phyloP scores from a whole-genome alignment of 176 grass and related monocot species.

The Juncus inflexus region DNA sequence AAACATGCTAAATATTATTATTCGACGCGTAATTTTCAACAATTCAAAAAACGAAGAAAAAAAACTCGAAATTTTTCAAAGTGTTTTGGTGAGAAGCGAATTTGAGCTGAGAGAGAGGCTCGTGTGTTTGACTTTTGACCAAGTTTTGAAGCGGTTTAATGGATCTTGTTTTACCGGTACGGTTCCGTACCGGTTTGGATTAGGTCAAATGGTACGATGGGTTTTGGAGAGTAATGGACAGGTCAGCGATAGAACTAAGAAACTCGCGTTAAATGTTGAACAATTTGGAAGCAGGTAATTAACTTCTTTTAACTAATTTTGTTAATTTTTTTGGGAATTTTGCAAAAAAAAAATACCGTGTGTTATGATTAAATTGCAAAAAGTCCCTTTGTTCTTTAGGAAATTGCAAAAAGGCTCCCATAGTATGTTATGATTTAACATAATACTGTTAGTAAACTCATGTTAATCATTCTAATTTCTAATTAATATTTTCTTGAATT shows the following conservation, averaged over 20 bases:
- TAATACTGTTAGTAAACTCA: background rate
- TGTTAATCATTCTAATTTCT: background rate
- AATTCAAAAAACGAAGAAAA: conserved; percentile 20
- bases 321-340: conserved; percentile 12
- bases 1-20: conserved; percentile 66
- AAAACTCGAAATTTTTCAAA: conserved; percentile 45
- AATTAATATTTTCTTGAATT: background rate
- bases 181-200: conserved; percentile 45
- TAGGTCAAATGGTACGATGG: conserved; percentile 72
- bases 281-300: conserved; percentile 48
- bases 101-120: conserved; percentile 56
- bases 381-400: background rate
- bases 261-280: conserved; percentile 45
- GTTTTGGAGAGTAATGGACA: conserved; percentile 32
- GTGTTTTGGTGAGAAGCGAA: conserved; percentile 61
- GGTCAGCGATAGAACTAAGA: conserved; percentile 35
- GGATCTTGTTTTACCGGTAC: conserved; percentile 20
- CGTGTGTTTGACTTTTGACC: conserved; percentile 51
- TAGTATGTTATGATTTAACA: background rate
- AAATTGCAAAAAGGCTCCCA: background rate
- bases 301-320: conserved; percentile 1
- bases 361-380: background rate
- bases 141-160: conserved; percentile 34
- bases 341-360: background rate
- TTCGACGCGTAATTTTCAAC: conserved; percentile 56